Conservation (phyloP, 371 early-diverging fungal species). For the Nosema muscidifuracis region DNA sequence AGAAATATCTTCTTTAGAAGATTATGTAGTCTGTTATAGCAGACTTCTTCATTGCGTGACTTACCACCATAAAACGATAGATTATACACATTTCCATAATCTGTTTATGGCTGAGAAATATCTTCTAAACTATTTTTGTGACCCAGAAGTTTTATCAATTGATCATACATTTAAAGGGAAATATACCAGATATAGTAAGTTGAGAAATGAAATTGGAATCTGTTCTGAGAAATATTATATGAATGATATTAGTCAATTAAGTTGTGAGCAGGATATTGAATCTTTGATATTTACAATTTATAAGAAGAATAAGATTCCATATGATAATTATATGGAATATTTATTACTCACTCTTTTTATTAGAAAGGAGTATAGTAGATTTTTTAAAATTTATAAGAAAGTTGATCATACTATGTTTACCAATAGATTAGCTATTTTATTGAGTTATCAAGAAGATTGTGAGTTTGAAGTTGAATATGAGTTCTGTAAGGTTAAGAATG, state of each 20-base stretch:
- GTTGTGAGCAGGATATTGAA: constrained; percentile 59
- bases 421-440: constrained; percentile 36
- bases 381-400: constrained; percentile 42
- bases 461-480: not conserved
- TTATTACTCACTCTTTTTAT: constrained; percentile 34
- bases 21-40: not conserved
- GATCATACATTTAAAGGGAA: not conserved
- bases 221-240: not conserved
- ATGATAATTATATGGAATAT: not conserved
- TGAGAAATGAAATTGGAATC: not conserved
- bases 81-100: not conserved
- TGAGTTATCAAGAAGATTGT: constrained; percentile 25
- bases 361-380: constrained; percentile 48
- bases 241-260: constrained; percentile 17
- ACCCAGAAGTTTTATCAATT: constrained; percentile 13
- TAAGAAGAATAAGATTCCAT: not conserved
- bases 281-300: constrained; percentile 48
- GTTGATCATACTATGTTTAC: not conserved
- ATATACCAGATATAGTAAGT: not conserved
- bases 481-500: not conserved
- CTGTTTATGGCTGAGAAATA: constrained; percentile 11
- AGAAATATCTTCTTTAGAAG: no score
- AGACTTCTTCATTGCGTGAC: constrained; percentile 11
- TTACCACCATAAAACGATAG: not conserved
- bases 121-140: constrained; percentile 10